phyloP scores from a whole-genome alignment of 2,329 filamentous ascomycete genomes.

The Cyphellophora attinorum region DNA sequence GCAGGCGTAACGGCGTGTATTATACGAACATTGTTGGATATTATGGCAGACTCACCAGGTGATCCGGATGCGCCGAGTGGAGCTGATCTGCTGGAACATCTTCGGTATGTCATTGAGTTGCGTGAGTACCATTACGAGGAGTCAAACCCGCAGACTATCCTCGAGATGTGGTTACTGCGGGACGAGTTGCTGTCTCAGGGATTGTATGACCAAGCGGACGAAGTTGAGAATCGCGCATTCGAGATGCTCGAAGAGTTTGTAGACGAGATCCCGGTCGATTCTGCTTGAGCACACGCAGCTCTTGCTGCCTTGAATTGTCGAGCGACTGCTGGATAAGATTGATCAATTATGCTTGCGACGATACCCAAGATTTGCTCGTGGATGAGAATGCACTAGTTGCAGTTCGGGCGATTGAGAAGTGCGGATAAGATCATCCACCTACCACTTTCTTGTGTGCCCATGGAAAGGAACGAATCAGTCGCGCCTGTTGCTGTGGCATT shows the following conservation, averaged over 20 bases:
- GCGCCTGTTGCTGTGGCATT: too few relatives aligned
- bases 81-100: slow-evolving; percentile 1
- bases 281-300: too few relatives aligned
- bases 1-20: slow-evolving; percentile 3
- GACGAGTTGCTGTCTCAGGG: slow-evolving; percentile 2
- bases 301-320: too few relatives aligned
- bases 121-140: slow-evolving; percentile 4
- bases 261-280: slow-evolving; percentile 4
- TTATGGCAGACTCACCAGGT: slow-evolving; percentile 1
- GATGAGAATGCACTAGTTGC: too few relatives aligned
- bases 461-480: too few relatives aligned
- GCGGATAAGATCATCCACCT: too few relatives aligned
- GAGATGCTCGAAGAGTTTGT: slow-evolving; percentile 4
- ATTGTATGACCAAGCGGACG: slow-evolving; percentile 3
- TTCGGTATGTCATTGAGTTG: slow-evolving; percentile 5
- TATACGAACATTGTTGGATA: slow-evolving; percentile 4
- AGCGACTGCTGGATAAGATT: too few relatives aligned
- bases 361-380: too few relatives aligned
- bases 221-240: slow-evolving; percentile 2
- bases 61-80: background rate
- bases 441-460: too few relatives aligned
- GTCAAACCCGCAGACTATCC: slow-evolving; percentile 3
- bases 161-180: slow-evolving; percentile 6
- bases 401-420: too few relatives aligned
- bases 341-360: too few relatives aligned